Evolutionary conservation across 768 basidiomycete species (phyloP).

Genomic region (Amyloporia xantha): DNA sequence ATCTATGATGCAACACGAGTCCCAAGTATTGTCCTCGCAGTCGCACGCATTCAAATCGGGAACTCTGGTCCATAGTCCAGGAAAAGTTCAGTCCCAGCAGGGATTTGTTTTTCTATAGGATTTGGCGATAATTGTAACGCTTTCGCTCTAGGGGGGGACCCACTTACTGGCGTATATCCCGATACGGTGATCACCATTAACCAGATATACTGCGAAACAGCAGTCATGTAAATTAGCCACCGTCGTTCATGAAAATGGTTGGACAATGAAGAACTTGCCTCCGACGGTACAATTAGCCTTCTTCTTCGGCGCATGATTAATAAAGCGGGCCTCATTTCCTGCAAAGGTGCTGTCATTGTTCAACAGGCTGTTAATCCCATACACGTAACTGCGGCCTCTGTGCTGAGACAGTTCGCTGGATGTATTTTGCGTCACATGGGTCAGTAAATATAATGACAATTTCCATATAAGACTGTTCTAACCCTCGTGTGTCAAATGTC

Average conservation of each 20-base stretch:
- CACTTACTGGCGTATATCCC: slow-evolving; percentile 52
- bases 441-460: too few species aligned
- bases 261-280: slow-evolving; percentile 31
- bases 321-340: slow-evolving; percentile 62
- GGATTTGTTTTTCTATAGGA: slow-evolving; percentile 32
- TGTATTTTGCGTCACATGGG: too few species aligned
- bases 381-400: slow-evolving; percentile 55
- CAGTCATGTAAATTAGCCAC: not conserved
- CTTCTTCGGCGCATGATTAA: slow-evolving; percentile 45
- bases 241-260: too few species aligned
- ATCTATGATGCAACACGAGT: too few species aligned
- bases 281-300: slow-evolving; percentile 39
- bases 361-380: slow-evolving; percentile 39
- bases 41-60: too few species aligned
- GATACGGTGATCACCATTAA: slow-evolving; percentile 64
- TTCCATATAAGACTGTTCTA: too few species aligned
- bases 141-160: too few species aligned
- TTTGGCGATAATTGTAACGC: not conserved
- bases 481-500: slow-evolving; percentile 49
- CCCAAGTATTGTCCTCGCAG: too few species aligned
- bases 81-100: slow-evolving; percentile 42
- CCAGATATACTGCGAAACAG: slow-evolving; percentile 37
- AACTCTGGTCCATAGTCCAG: slow-evolving; percentile 54
- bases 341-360: slow-evolving; percentile 48
- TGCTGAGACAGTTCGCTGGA: slow-evolving; percentile 37